A percentile compares a stretch with the other conserved stretches of the same genome.
These are phyloP conservation scores for Wallacemonas collosoma DNA, from an alignment of 208 protist species.

Conservation along the genomic window DNA sequence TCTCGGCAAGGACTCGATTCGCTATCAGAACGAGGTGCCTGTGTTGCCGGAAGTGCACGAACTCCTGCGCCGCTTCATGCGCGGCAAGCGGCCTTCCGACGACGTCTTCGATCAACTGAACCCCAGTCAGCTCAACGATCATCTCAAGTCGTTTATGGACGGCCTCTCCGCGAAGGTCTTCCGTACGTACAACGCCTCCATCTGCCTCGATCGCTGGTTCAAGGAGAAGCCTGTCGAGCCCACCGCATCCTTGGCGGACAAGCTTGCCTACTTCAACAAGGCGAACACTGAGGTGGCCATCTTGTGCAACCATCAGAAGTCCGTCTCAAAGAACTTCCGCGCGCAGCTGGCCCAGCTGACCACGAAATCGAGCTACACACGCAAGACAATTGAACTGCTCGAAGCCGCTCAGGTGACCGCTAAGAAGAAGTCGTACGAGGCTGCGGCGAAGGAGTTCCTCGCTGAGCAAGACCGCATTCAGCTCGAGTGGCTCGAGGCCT, in stretches of 20 bases:
- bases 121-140: constrained; percentile 93
- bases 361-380: constrained; percentile 74
- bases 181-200: constrained; percentile 99
- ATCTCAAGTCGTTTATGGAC: constrained; percentile 97
- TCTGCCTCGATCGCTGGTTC: constrained; percentile 97
- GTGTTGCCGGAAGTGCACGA: constrained; percentile 93
- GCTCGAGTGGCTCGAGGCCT: constrained; percentile 83
- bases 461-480: constrained; percentile 87
- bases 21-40: constrained; percentile 93
- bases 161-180: constrained; percentile 99
- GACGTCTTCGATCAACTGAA: constrained; percentile 96
- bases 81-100: constrained; percentile 73
- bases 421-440: constrained; percentile 73
- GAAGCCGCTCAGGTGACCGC: constrained; percentile 58
- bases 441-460: constrained; percentile 83
- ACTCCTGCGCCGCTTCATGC: constrained; percentile 89
- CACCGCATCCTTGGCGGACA: constrained; percentile 74
- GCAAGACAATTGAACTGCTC: constrained; percentile 78
- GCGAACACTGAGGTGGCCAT: constrained; percentile 98
- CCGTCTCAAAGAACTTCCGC: constrained; percentile 92
- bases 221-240: constrained; percentile 84
- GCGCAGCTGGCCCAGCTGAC: constrained; percentile 81
- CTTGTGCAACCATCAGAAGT: constrained; percentile 99
- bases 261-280: constrained; percentile 97
- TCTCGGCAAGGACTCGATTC: constrained; percentile 99